Evolutionary conservation across 2,329 filamentous ascomycete species (phyloP), one percentile per base, ranked within the genome.

Genomic region (Lecanicillium sp.): DNA sequence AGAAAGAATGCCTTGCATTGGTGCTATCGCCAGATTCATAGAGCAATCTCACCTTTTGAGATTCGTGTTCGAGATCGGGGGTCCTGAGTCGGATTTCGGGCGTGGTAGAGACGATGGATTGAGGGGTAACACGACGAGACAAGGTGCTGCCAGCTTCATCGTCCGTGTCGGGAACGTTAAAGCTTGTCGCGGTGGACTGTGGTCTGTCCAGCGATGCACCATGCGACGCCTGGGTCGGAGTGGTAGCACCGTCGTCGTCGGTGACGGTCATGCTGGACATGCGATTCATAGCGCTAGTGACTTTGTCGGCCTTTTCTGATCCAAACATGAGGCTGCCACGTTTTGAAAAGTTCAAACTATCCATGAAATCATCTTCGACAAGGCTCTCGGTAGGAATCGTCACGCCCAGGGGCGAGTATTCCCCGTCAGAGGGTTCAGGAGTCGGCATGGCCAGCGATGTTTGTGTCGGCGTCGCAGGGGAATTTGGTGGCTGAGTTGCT

Each of bases 41-140:
- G 62, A 78, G 73, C 61, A 73, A 78, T 68, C 74, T 76, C 70
- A 78, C 74, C 69, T 78, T 77, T 72, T 73, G 71, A 64, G 74
- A 78, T 64, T 78, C 74, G 63, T 70, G 71, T 65, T 78, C 73
- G 52, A 70, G 58, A 50, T 76, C 72, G 56, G 64, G 62, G 50
- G 71, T 64, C 56, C 75, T 62, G 52, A 76, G 57, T 48, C 65
- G 67, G 49, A 74, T 71, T 56, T 65, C 67, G 46, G 71, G 70
- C 39, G 35, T 17, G 28, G 35, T 34, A 16, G 39, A 37, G 60
- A 48, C 22, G 57, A 49, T 41, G 38, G 18, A 32, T 38, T 31
- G 29, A 5, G 37, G 32, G 20, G 38, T n/a, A 25, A 39, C 14
- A 16, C 37, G 32, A 27, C 41, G 34, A 38, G 41, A 30, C 32